These are phyloP conservation scores for Dactylonectria macrodidyma DNA, from an alignment of 2,329 filamentous ascomycete species.

Conservation along the genomic window DNA sequence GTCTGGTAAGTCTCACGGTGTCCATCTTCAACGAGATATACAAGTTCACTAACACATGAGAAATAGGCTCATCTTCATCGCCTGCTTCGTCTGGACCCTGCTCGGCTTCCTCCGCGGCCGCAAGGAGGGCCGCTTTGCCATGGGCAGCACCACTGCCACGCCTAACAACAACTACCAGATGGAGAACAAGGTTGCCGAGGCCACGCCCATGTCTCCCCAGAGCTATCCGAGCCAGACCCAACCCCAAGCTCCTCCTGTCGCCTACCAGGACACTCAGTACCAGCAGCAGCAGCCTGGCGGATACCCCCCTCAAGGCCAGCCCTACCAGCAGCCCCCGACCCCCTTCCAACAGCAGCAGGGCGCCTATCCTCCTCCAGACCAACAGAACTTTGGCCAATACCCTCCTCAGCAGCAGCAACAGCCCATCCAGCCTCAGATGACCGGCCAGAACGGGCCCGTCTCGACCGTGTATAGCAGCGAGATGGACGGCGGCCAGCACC, in stretches of 20 bases:
- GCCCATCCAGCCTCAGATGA: constrained; percentile 30
- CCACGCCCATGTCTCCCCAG: constrained; percentile 41
- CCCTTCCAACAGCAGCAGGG: constrained; percentile 34
- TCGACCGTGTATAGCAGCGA: constrained; percentile 31
- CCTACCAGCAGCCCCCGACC: constrained; percentile 41
- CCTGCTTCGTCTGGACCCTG: constrained; percentile 55
- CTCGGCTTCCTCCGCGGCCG: constrained; percentile 55
- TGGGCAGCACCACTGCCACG: constrained; percentile 31
- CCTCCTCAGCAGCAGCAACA: constrained; percentile 41
- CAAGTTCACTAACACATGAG: constrained; percentile 13
- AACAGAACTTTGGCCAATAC: constrained; percentile 41
- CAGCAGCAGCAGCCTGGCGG: constrained; percentile 38
- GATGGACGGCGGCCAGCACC: constrained; percentile 33
- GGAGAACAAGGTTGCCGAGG: constrained; percentile 52
- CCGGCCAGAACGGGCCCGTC: constrained; percentile 24
- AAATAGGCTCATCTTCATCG: constrained; percentile 57
- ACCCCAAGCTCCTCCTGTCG: constrained; percentile 30
- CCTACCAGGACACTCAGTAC: constrained; percentile 33
- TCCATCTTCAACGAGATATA: neutral
- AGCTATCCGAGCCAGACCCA: constrained; percentile 40
- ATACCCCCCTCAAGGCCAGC: constrained; percentile 29
- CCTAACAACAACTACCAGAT: constrained; percentile 50
- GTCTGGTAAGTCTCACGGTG: constrained; percentile 53
- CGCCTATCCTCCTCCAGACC: constrained; percentile 42
- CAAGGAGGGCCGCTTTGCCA: constrained; percentile 55